A percentile compares a stretch with the other conserved stretches of the same genome.
Evolutionary conservation across 2,329 filamentous ascomycete genomes (phyloP).

Genomic region (Apiospora kogelbergensis): DNA sequence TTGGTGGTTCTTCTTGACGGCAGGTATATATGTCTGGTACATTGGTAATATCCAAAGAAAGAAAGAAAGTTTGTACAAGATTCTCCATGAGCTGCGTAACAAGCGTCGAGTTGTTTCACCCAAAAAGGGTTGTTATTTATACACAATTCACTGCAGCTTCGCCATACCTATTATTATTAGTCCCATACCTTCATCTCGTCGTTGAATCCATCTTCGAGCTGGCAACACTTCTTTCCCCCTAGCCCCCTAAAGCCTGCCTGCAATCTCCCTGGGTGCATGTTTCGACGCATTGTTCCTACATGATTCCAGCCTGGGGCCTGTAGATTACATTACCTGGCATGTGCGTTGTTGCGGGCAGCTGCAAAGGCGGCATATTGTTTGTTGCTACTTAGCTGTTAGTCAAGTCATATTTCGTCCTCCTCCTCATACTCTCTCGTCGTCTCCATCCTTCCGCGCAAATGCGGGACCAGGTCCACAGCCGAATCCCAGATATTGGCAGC

Average conservation of each 20-base stretch:
- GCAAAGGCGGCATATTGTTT: neutral
- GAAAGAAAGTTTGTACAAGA: neutral
- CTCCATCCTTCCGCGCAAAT: neutral
- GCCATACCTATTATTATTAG: neutral
- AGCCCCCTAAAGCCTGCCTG: neutral
- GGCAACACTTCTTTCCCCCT: neutral
- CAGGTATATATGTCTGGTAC: neutral
- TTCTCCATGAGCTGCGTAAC: neutral
- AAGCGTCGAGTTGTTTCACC: neutral
- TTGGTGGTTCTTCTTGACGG: neutral
- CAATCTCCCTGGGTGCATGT: neutral
- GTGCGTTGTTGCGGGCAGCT: neutral
- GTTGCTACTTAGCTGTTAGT: neutral
- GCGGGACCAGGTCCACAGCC: conserved; percentile 12
- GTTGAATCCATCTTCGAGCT: neutral
- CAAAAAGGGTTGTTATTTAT: neutral
- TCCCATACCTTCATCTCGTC: too few species aligned
- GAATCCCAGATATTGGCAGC: conserved; percentile 10
- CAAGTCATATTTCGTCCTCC: neutral
- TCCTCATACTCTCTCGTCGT: neutral
- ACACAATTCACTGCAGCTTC: neutral
- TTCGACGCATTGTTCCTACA: conserved; percentile 1
- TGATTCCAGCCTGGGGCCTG: neutral
- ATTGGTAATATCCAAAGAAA: neutral
- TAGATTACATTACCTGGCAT: neutral